Conservation (phyloP, 768 basidiomycete species). For the Arthromyces matolae region DNA sequence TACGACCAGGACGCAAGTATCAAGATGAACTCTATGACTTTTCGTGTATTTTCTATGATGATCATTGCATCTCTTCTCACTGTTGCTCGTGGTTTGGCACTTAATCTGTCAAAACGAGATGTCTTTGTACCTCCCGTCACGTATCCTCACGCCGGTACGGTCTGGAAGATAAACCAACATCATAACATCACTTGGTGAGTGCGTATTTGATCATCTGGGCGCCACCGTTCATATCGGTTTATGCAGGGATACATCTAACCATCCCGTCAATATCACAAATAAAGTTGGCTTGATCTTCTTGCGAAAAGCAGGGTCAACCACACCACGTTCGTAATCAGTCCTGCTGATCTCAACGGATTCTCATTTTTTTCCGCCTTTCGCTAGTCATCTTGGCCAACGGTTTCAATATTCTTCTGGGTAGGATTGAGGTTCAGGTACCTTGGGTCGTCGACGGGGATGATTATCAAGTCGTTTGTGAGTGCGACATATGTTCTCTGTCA, state of each 20-base stretch:
- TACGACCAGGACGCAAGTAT: neutral
- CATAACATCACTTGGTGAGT: slow-evolving; percentile 39
- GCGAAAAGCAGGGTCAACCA: slow-evolving; percentile 25
- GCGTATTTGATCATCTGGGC: slow-evolving; percentile 11
- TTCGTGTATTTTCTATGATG: slow-evolving; percentile 1
- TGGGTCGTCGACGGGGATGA: slow-evolving; percentile 21
- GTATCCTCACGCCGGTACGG: slow-evolving; percentile 26
- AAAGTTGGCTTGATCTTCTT: slow-evolving; percentile 30
- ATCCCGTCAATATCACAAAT: slow-evolving; percentile 38
- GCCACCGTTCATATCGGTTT: slow-evolving; percentile 7
- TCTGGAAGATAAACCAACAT: slow-evolving; percentile 33
- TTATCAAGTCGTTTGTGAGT: slow-evolving; percentile 26
- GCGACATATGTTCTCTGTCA: neutral
- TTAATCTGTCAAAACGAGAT: slow-evolving; percentile 24
- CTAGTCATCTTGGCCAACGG: slow-evolving; percentile 20
- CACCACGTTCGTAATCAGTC: slow-evolving; percentile 14
- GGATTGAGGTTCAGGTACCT: slow-evolving; percentile 24
- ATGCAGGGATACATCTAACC: slow-evolving; percentile 26
- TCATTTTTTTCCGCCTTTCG: too few relatives aligned
- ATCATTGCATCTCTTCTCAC: slow-evolving; percentile 8
- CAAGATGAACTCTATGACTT: neutral
- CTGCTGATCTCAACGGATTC: neutral
- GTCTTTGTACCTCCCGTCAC: slow-evolving; percentile 36
- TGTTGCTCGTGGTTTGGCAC: neutral
- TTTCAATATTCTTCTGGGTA: slow-evolving; percentile 24